Conservation (phyloP, 2,329 filamentous ascomycete genomes). For the Botryosphaeria dothidea region DNA sequence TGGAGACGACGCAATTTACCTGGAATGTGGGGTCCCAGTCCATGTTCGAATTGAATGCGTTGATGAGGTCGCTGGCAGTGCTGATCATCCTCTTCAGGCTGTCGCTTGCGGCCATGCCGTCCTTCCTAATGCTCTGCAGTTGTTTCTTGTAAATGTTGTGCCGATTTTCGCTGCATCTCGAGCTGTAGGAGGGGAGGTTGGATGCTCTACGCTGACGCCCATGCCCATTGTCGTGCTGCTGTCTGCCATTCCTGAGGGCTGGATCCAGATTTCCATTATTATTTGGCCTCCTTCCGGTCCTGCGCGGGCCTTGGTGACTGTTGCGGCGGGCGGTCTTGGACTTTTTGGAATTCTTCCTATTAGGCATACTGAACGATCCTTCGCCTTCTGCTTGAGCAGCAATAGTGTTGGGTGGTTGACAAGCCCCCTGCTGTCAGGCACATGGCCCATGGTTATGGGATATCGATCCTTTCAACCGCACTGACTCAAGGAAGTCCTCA, state of each 20-base stretch:
- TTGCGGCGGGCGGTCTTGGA: not conserved
- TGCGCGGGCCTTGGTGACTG: not conserved
- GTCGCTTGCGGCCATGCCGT: not conserved
- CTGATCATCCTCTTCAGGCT: not conserved
- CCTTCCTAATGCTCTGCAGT: not conserved
- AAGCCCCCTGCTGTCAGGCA: not conserved
- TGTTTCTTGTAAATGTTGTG: not conserved
- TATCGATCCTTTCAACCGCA: not conserved
- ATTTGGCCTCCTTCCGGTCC: not conserved
- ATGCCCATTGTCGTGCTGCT: not conserved
- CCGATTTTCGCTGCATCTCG: not conserved
- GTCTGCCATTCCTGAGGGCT: not conserved
- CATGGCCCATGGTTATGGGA: not conserved
- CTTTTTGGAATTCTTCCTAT: not conserved
- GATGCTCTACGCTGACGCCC: not conserved
- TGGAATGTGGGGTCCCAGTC: not conserved
- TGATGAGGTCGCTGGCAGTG: not conserved
- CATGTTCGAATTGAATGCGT: not conserved
- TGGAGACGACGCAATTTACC: too few relatives aligned
- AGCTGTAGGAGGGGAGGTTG: not conserved
- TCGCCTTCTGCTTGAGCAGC: not conserved
- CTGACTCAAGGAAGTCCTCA: not conserved
- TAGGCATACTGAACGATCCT: not conserved
- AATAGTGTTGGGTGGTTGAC: not conserved
- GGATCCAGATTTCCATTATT: not conserved